Evolutionary conservation across 176 grass and related monocot genomes (phyloP).

Genomic region (Poa pratensis): DNA sequence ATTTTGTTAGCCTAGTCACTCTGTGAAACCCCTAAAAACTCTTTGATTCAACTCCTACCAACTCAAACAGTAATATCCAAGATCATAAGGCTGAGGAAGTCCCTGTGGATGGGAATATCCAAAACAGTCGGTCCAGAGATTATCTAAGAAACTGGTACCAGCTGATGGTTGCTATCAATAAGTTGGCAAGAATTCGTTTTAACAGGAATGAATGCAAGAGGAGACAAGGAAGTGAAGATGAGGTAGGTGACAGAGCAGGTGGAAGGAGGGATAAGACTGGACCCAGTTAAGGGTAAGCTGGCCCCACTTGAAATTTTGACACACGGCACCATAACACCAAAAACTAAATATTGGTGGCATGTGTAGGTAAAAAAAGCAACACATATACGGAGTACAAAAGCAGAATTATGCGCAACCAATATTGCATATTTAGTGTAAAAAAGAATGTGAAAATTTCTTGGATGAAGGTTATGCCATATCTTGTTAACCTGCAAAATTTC

Average conservation of each 20-base stretch:
- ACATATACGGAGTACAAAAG: not conserved
- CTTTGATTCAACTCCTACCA: not conserved
- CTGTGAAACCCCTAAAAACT: not conserved
- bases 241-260: not conserved
- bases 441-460: not conserved
- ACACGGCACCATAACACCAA: not conserved
- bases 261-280: constrained; percentile 20
- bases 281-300: constrained; percentile 7
- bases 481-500: not conserved
- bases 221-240: constrained; percentile 2
- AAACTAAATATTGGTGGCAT: not conserved
- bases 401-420: not conserved
- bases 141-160: not conserved
- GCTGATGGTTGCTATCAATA: constrained; percentile 23
- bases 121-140: not conserved
- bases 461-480: constrained; percentile 3
- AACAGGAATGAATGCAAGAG: constrained; percentile 7
- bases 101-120: not conserved
- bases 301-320: constrained; percentile 10
- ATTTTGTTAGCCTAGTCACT: not conserved
- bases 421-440: not conserved
- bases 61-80: not conserved
- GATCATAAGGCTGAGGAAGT: not conserved
- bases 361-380: not conserved
- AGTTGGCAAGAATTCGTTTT: constrained; percentile 10